Evolutionary conservation across 495 filamentous ascomycete genomes (phyloP).

Genomic region (Hypoxylon fuscum): DNA sequence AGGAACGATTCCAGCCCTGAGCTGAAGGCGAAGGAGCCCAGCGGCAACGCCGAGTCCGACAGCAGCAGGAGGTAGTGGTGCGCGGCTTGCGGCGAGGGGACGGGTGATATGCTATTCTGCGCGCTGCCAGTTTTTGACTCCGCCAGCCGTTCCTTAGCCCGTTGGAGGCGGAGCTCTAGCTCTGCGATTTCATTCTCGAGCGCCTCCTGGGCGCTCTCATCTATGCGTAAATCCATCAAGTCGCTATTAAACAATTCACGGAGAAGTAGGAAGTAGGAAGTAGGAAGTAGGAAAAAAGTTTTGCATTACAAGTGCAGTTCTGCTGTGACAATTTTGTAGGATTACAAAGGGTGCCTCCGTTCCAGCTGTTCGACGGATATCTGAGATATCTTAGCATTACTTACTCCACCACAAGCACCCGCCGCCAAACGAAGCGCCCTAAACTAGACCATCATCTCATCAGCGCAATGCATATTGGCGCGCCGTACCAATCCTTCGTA

Average conservation of each 20-base stretch:
- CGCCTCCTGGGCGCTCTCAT: neutral
- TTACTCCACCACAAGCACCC: no score
- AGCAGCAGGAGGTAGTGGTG: slow-evolving; percentile 87
- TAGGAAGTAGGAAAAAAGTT: no score
- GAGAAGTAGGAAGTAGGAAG: neutral
- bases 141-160: slow-evolving; percentile 44
- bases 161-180: slow-evolving; percentile 49
- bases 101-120: neutral
- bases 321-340: no score
- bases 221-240: slow-evolving; percentile 17
- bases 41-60: slow-evolving; percentile 92
- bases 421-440: no score
- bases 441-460: no score
- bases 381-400: no score
- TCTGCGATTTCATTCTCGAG: slow-evolving; percentile 47
- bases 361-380: no score
- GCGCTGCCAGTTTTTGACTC: slow-evolving; percentile 2
- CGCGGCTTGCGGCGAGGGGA: slow-evolving; percentile 27
- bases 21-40: slow-evolving; percentile 97
- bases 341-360: no score
- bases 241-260: slow-evolving; percentile 7
- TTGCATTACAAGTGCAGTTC: no score
- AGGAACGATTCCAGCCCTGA: slow-evolving; percentile 93
- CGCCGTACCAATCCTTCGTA: no score
- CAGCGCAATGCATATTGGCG: no score